Evolutionary conservation across 805 yeast genomes (phyloP), one percentile per base, ranked within the genome.

Genomic region (Starmerella stellata): DNA sequence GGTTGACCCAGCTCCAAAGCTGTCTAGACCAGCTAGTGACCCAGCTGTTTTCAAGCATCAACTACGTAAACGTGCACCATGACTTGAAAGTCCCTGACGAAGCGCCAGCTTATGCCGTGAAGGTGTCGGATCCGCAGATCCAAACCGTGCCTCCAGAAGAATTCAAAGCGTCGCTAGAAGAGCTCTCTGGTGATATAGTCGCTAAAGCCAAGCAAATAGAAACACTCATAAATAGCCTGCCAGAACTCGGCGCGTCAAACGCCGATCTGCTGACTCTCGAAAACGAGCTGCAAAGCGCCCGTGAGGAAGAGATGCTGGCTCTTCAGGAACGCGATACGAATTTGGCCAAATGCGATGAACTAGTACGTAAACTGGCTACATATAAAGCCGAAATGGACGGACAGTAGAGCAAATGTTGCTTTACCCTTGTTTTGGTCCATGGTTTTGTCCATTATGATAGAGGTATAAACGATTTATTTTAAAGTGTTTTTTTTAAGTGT

Each of bases 231-330:
- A 92, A 80, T 52, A 73, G 93, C 2, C 62, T 87, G 32, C 98
- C 98, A 0, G 96, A 95, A 11, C 80, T 82, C 2, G 95, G 92
- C 7, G 85, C 78, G 1, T 72, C 85, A 1, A 78, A 79, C 19
- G 70, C 66, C 34, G 75, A 72, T 39, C 78, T 87, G 15, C 69
- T 67, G 37, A 63, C 62, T 13, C 60, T 90, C 35, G 77, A 79
- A 36, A 54, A 55, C 34, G 80, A 79, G 47, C 59, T 85, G 39
- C 64, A 66, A 11, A 60, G 63, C 11, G 72, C 74, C 1, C 90
- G 83, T 49, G 52, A 57, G 18, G 67, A 70, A 39, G 70, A 80
- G 44, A 58, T 67, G 13, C 60, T 59, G 23, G 75, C 76, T 7
- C 66, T 78, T 7, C 49, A 64, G 46, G 70, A 72, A 49, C 81